Base-by-base conservation (phyloP, 306 rosid species). In the Alnus glutinosa region DNA sequence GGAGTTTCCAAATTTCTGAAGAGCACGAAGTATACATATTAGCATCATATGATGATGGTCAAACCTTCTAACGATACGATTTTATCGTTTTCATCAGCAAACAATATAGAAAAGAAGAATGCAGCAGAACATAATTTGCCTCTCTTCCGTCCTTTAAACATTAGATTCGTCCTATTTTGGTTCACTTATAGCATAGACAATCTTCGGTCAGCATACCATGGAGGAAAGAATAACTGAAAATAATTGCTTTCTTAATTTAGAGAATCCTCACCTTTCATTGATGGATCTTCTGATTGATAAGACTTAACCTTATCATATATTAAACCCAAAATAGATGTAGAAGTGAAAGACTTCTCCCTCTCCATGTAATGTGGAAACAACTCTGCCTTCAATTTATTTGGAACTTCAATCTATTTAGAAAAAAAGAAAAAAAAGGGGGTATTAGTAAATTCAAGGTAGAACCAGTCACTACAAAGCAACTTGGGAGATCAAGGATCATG, bases 291-390 rank as follows among this genome's bases (percentile, higher is more conserved):
- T 50, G 48, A 52, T 75, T 83, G 87, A 85, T 77, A 83, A 28
- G 14, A 32, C 49, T 39, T 1, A 75, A 89, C 97, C 19, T 74
- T 78, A 67, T 94, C 90, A 47, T 82, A 94, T 67, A 94, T 92
- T 75, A 16, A 49, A 69, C 97, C 97, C 76, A 94, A 57, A 77
- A 94, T 79, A 19, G 93, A 90, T 37, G 87, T 85, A 19, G 97
- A 94, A 36, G 72, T 80, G 71, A 75, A 90, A 5, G 87, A 83
- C 3, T 52, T 81, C 0, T 69, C 76, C 82, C 32, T 89, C 62
- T 69, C 93, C 97, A 91, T 85, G 49, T 89, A 91, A 76, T 94
- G 98, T 0, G 97, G 98, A 44, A 80, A 89, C 51, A 11, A 4
- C 30, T 79, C 78, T 23, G 14, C 87, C 62, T 50, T 79, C 80